Evolutionary conservation across 1,139 yeast species (phyloP).

Genomic region (Pichia sp.): DNA sequence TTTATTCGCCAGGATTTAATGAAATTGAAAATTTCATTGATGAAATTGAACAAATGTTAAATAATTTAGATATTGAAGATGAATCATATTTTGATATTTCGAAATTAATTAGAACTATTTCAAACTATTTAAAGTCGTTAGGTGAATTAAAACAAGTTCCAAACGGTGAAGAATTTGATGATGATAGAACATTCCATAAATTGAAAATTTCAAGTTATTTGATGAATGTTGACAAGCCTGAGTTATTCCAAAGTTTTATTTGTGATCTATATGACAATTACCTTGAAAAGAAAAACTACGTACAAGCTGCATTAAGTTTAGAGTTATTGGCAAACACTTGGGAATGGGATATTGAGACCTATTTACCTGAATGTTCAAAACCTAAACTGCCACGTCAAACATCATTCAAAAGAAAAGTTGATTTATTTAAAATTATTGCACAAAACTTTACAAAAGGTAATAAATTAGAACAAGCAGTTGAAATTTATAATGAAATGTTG

Average conservation of each 20-base stretch:
- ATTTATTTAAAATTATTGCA: conserved; percentile 66
- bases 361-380: conserved; percentile 50
- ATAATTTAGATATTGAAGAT: conserved; percentile 59
- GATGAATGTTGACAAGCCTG: conserved; percentile 75
- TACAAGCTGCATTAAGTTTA: conserved; percentile 79
- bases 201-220: conserved; percentile 72
- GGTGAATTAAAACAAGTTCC: conserved; percentile 72
- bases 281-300: conserved; percentile 52
- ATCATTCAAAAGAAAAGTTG: conserved; percentile 76
- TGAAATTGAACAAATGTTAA: conserved; percentile 37
- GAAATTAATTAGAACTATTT: conserved; percentile 48
- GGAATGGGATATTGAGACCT: conserved; percentile 61
- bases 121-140: conserved; percentile 60
- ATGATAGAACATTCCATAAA: conserved; percentile 77
- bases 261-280: conserved; percentile 68
- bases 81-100: conserved; percentile 51
- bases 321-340: conserved; percentile 74
- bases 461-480: conserved; percentile 70
- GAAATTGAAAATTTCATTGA: conserved; percentile 53
- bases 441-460: conserved; percentile 65
- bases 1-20: conserved; percentile 46
- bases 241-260: conserved; percentile 70
- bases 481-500: conserved; percentile 69
- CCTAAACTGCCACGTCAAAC: conserved; percentile 77
- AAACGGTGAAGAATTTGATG: conserved; percentile 76